Base-by-base conservation (phyloP, 73 alveolate species). In the Paramecium octaurelia region DNA sequence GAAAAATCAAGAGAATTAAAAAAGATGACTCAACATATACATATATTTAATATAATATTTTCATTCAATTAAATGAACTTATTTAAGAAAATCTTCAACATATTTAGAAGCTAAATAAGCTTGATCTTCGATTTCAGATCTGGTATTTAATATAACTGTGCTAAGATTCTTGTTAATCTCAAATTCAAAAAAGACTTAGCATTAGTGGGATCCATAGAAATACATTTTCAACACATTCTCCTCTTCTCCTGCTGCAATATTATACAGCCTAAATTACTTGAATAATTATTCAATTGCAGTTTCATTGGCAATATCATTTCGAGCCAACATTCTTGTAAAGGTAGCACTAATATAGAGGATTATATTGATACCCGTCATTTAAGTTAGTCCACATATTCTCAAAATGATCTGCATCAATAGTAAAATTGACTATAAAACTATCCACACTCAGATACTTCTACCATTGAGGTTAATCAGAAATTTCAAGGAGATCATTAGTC, bases 161-260 rank as follows among this genome's bases (percentile, higher is more conserved):
- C 76, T 44, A n/a, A 80, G 73, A 24, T 46, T 80, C 57, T 48
- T 80, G 31, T 80, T 80, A 24, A 80, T 80, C 38, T 80, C 91
- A 48, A 80, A 80, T 48, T 80, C 91, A 23, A 80, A 43, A 46
- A 80, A 80, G 29, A 80, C 91, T 48, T 44, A 24, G 14, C 91
- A 42, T 31, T 42, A 23, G 31, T 42, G 76, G 23, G 46, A 23
- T 6, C 91, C 90, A 73, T 89, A 89, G 24, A 89, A 70, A 70
- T 89, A 89, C 80, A 89, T 70, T 71, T 89, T 71, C 34, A 89
- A 83, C 1, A 83, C 88, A 46, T 89, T 83, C 18, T 89, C 94
- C 31, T 89, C 94, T 54, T 89, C 94, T 70, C 94, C 94, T 44
- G 86, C 86, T 24, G 94, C 94, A 40, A 83, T 46, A 71, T 83